A percentile compares a stretch with the other conserved stretches of the same genome.
phyloP scores from a whole-genome alignment of 495 filamentous ascomycete species.

The Trichodelitschia bisporula region DNA sequence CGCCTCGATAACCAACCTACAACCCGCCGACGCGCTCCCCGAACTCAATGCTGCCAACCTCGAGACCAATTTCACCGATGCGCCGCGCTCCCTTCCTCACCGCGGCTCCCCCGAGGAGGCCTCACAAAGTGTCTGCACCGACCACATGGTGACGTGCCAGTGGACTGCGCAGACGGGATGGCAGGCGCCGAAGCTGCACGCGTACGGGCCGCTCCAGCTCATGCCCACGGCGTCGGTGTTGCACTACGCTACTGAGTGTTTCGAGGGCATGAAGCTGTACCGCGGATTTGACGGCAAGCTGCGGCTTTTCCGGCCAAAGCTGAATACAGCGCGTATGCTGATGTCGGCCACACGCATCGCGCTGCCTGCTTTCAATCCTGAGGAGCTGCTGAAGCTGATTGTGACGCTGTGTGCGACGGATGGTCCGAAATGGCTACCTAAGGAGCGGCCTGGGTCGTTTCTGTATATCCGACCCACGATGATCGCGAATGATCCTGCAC shows the following conservation, averaged over 20 bases:
- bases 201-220: constrained; percentile 57
- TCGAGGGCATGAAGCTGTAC: constrained; percentile 77
- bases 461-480: constrained; percentile 68
- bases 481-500: constrained; percentile 52
- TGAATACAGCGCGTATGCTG: constrained; percentile 50
- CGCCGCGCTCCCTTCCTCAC: constrained; percentile 41
- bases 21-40: too few species aligned
- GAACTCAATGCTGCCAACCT: constrained; percentile 59
- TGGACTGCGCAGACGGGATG: constrained; percentile 51
- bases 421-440: constrained; percentile 59
- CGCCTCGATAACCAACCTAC: too few species aligned
- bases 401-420: constrained; percentile 42
- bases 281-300: constrained; percentile 60
- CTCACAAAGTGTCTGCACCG: constrained; percentile 31
- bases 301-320: constrained; percentile 62
- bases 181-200: constrained; percentile 51
- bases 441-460: constrained; percentile 34
- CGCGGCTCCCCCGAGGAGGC: constrained; percentile 22
- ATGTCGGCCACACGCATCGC: constrained; percentile 49
- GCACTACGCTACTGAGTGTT: constrained; percentile 83
- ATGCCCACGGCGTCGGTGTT: constrained; percentile 67
- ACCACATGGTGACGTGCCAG: constrained; percentile 64
- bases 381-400: constrained; percentile 51
- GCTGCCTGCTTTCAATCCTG: constrained; percentile 47
- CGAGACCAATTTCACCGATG: constrained; percentile 34